Evolutionary conservation across 2,329 filamentous ascomycete genomes (phyloP).

Genomic region (Aureobasidium sp.): DNA sequence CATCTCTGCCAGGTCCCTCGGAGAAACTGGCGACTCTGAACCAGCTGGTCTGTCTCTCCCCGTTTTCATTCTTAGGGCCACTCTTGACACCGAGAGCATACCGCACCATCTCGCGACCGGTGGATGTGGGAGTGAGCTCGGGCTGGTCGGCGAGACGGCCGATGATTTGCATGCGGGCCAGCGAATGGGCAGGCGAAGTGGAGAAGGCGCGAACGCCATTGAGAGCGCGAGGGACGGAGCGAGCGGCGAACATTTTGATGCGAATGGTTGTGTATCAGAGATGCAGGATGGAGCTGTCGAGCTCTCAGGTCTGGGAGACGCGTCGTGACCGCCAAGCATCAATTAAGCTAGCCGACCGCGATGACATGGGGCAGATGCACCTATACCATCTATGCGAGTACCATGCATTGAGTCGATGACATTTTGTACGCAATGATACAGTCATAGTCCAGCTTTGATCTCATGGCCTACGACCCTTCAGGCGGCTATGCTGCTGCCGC

Average conservation of each 20-base stretch:
- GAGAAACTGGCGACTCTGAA: conserved; percentile 71
- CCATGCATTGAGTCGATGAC: neutral
- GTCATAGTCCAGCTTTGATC: neutral
- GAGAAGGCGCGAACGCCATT: conserved; percentile 63
- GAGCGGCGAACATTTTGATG: conserved; percentile 40
- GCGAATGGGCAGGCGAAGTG: conserved; percentile 52
- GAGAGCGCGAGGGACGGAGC: conserved; percentile 38
- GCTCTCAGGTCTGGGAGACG: neutral
- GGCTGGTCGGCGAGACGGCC: conserved; percentile 76
- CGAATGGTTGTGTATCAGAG: neutral
- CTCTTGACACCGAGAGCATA: conserved; percentile 67
- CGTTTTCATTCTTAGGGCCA: conserved; percentile 58
- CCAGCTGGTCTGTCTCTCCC: conserved; percentile 71
- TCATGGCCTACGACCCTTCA: conserved; percentile 22
- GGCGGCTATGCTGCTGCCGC: conserved; percentile 24
- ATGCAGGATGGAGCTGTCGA: neutral
- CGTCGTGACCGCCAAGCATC: conserved; percentile 5
- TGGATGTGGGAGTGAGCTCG: conserved; percentile 63
- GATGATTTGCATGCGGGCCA: conserved; percentile 79
- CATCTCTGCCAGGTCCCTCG: conserved; percentile 63
- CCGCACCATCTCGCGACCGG: conserved; percentile 65
- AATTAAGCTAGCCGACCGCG: conserved; percentile 4
- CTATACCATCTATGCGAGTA: neutral
- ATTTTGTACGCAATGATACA: neutral
- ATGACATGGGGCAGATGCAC: neutral